Evolutionary conservation across 805 yeast genomes (phyloP), one percentile per base, ranked within the genome.

Genomic region (Debaryomyces castellii): DNA sequence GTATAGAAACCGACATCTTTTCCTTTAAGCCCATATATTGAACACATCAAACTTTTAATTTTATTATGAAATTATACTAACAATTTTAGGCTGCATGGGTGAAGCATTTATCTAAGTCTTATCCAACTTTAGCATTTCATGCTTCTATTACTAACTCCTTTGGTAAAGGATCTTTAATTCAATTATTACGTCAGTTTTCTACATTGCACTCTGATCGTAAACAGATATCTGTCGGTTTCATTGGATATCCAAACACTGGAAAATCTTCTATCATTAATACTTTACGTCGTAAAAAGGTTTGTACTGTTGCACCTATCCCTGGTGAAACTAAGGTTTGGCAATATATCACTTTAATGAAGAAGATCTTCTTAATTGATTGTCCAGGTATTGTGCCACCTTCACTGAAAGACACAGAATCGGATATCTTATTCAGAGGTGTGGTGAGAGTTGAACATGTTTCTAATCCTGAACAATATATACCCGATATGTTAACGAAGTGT

Each of bases 301-400:
- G 98, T 73, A 84, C 79, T 38, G 98, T 92, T 40, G 99, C 99
- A 1, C 99, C 99, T 40, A 90, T 92, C 58, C 99, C 99, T 24
- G 99, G 99, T 66, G 99, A 92, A 65, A 92, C 99, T 28, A 92
- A 92, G 69, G 97, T 92, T 38, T 92, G 99, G 99, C 99, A 92
- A 74, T 92, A 92, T 73, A 91, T 92, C 59, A 91, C 99, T 3
- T 76, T 92, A 58, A 92, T 94, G 97, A 92, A 92, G 76, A 81
- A 92, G 54, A 92, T 92, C 43, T 92, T 91, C 69, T 74, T 92
- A 58, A 94, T 92, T 59, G 99, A 92, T 71, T 94, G 99, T 76
- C 99, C 99, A 2, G 99, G 99, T 70, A 92, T 92, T 62, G 99
- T 92, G 17, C 99, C 99, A 8, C 99, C 99, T 22, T 87, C 95